Percentiles rank a stretch among this genome's conserved stretches.
phyloP scores from a whole-genome alignment of 2,329 filamentous ascomycete genomes.

The Fusarium liriodendri region DNA sequence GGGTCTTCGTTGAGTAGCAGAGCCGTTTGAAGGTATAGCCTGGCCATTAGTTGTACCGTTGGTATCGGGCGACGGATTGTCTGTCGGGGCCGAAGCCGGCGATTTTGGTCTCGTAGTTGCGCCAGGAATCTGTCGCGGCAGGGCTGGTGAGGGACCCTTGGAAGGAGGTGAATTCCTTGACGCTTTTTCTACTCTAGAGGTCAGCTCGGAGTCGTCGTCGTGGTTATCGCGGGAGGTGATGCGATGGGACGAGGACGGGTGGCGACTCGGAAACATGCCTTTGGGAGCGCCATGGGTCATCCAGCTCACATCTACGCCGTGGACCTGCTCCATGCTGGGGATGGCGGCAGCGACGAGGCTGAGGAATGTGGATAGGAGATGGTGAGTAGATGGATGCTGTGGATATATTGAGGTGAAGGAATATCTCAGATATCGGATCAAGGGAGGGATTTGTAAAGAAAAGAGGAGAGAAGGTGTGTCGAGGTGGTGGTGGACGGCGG shows the following conservation, averaged over 20 bases:
- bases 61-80: slow-evolving; percentile 33
- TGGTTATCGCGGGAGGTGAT: background rate
- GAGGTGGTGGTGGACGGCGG: slow-evolving; percentile 28
- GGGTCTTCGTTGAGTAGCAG: slow-evolving; percentile 38
- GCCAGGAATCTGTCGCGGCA: slow-evolving; percentile 49
- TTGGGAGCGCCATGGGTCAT: slow-evolving; percentile 84
- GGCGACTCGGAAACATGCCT: slow-evolving; percentile 66
- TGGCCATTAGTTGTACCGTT: slow-evolving; percentile 36
- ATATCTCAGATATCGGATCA: slow-evolving; percentile 10
- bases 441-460: slow-evolving; percentile 12
- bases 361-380: slow-evolving; percentile 3
- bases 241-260: slow-evolving; percentile 28
- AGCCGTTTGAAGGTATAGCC: slow-evolving; percentile 39
- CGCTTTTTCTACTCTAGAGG: slow-evolving; percentile 43
- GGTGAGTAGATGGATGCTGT: background rate
- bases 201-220: slow-evolving; percentile 16
- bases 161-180: slow-evolving; percentile 46
- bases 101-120: slow-evolving; percentile 44
- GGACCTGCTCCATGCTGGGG: slow-evolving; percentile 78
- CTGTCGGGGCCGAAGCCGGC: slow-evolving; percentile 40
- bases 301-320: slow-evolving; percentile 90
- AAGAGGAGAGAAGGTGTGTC: slow-evolving; percentile 27
- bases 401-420: slow-evolving; percentile 7
- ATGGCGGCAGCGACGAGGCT: slow-evolving; percentile 26
- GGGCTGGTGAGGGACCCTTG: slow-evolving; percentile 42